Percentiles rank a stretch among this genome's conserved stretches.
phyloP scores from a whole-genome alignment of 2,329 filamentous ascomycete species.

The Aspergillus costaricaensis region DNA sequence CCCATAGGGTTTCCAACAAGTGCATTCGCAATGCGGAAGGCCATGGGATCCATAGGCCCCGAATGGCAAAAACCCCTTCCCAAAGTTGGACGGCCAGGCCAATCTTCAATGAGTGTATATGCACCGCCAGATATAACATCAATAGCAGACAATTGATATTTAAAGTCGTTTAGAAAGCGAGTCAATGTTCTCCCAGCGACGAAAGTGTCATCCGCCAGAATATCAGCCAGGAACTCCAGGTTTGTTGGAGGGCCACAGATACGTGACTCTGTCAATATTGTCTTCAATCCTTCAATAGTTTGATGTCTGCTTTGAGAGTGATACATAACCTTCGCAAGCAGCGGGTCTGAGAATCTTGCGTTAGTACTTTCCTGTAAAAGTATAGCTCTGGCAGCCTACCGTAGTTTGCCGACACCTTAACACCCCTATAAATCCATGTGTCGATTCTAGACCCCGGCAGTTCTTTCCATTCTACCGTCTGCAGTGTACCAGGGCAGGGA shows the following conservation, averaged over 20 bases:
- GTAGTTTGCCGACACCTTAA: constrained; percentile 59
- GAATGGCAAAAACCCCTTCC: constrained; percentile 61
- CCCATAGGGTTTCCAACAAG: constrained; percentile 58
- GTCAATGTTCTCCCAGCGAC: constrained; percentile 57
- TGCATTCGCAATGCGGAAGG: constrained; percentile 60
- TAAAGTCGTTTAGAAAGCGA: constrained; percentile 56
- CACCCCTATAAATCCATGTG: constrained; percentile 63
- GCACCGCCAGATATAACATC: constrained; percentile 59
- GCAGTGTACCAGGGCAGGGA: constrained; percentile 61
- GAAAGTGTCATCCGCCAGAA: constrained; percentile 53
- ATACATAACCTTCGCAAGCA: constrained; percentile 62
- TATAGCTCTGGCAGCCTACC: constrained; percentile 35
- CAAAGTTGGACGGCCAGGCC: constrained; percentile 57
- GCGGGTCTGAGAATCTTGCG: constrained; percentile 44
- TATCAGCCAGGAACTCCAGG: constrained; percentile 56
- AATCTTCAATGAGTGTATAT: constrained; percentile 62
- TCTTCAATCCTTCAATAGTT: constrained; percentile 48
- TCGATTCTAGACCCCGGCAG: constrained; percentile 57
- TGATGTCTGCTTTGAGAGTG: constrained; percentile 47
- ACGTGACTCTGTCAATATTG: constrained; percentile 47
- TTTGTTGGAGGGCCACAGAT: constrained; percentile 60
- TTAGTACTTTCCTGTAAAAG: background rate
- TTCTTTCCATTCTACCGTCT: constrained; percentile 58
- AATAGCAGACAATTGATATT: constrained; percentile 54
- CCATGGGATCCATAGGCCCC: constrained; percentile 64